Evolutionary conservation across 176 grass and related monocot species (phyloP).

Genomic region (Secale cereale): DNA sequence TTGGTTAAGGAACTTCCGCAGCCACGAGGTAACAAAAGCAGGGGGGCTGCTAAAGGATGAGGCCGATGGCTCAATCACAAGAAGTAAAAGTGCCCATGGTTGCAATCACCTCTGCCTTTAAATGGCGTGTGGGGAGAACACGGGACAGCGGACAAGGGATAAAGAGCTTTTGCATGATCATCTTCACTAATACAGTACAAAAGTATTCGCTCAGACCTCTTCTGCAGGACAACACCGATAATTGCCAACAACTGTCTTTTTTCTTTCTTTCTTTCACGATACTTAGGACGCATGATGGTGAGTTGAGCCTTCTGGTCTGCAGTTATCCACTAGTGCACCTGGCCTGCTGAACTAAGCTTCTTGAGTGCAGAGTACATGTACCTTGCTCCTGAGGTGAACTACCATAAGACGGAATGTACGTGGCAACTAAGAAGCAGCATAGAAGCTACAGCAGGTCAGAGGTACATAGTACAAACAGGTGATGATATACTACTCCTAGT

Average conservation of each 20-base stretch:
- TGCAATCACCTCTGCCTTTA: neutral
- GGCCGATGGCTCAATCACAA: neutral
- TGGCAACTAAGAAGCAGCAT: neutral
- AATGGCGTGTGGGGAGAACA: neutral
- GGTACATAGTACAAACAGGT: neutral
- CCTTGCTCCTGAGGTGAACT: no score
- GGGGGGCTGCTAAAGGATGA: no score
- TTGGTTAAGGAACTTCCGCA: neutral
- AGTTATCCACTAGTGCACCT: neutral
- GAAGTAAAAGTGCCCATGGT: neutral
- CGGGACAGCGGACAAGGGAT: no score
- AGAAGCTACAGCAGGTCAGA: neutral
- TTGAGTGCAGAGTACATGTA: neutral
- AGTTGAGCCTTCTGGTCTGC: no score
- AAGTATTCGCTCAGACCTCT: neutral
- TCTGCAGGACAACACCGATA: no score
- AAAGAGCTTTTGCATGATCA: neutral
- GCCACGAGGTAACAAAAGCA: neutral
- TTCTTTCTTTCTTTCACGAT: no score
- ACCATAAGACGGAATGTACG: no score
- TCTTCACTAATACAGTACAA: neutral
- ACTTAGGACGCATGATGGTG: neutral
- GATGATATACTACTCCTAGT: neutral
- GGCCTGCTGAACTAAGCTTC: neutral
- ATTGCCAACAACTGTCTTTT: no score